Evolutionary conservation across 2,329 filamentous ascomycete genomes (phyloP).

Genomic region (Beauveria asiatica): DNA sequence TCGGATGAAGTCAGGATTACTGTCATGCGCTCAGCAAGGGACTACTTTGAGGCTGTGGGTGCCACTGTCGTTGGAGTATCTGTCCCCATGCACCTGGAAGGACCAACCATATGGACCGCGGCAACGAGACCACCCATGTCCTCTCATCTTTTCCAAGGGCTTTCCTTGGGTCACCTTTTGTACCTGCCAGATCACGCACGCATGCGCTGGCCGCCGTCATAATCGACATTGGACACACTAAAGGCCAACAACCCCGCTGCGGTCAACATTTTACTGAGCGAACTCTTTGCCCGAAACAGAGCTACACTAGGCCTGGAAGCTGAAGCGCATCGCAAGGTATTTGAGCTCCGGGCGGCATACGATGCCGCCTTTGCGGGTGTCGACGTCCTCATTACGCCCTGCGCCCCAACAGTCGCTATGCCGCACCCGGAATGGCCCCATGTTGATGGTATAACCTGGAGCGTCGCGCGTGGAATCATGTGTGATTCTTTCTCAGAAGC

Average conservation of each 20-base stretch:
- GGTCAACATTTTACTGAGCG: neutral
- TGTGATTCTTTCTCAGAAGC: conserved; percentile 25
- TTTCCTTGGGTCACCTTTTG: conserved; percentile 9
- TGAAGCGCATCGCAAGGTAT: neutral
- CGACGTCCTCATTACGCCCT: conserved; percentile 42
- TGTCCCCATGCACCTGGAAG: conserved; percentile 38
- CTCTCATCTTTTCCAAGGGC: conserved; percentile 24
- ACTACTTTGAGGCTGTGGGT: too few species aligned
- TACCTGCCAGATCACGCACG: neutral
- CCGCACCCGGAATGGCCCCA: conserved; percentile 29
- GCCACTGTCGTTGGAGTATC: conserved; percentile 31
- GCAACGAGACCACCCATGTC: conserved; percentile 28
- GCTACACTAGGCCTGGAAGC: too few species aligned
- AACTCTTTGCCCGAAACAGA: neutral
- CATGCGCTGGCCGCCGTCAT: neutral
- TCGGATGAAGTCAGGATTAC: too few species aligned
- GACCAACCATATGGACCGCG: conserved; percentile 40
- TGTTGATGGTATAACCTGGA: conserved; percentile 26
- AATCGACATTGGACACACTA: neutral
- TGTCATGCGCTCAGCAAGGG: too few species aligned
- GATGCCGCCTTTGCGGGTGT: conserved; percentile 34
- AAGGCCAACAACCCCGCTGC: neutral
- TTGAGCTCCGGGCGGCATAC: conserved; percentile 38
- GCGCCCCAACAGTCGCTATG: conserved; percentile 35
- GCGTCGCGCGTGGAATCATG: conserved; percentile 19